These are phyloP conservation scores for Nothophaeocryptopus gaeumannii DNA, from an alignment of 2,329 filamentous ascomycete genomes.

Conservation along the genomic window DNA sequence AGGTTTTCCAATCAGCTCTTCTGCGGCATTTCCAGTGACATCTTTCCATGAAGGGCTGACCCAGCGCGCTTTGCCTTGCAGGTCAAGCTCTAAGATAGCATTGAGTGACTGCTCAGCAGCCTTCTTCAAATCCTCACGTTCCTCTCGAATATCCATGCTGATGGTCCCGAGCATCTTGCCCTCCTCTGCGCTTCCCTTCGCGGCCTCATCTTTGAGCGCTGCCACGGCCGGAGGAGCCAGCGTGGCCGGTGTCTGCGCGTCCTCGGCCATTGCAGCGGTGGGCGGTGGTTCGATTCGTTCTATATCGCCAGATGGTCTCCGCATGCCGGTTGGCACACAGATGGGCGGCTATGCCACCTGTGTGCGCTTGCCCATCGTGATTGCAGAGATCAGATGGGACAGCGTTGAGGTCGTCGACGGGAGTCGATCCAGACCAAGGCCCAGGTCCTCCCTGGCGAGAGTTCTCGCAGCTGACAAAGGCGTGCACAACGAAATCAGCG, in stretches of 20 bases:
- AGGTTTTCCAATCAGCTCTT: slow-evolving; percentile 69
- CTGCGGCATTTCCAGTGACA: slow-evolving; percentile 76
- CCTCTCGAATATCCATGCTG: slow-evolving; percentile 87
- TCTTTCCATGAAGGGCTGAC: slow-evolving; percentile 95
- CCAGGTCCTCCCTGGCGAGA: no score
- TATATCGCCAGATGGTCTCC: background rate
- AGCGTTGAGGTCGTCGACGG: background rate
- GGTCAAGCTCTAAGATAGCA: slow-evolving; percentile 88
- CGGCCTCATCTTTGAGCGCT: slow-evolving; percentile 43
- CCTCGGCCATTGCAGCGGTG: slow-evolving; percentile 12
- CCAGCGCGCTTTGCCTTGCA: slow-evolving; percentile 90
- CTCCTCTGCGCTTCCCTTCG: slow-evolving; percentile 18
- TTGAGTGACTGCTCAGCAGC: slow-evolving; percentile 96
- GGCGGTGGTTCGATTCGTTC: background rate
- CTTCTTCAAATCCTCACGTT: slow-evolving; percentile 89
- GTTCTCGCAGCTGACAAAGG: no score
- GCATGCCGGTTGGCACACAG: slow-evolving; percentile 13
- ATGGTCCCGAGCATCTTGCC: slow-evolving; percentile 59
- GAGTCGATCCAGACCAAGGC: no score
- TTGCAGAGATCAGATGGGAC: slow-evolving; percentile 12
- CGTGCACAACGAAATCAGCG: no score
- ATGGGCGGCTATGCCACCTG: slow-evolving; percentile 18
- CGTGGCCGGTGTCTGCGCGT: slow-evolving; percentile 22
- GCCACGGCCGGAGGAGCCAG: slow-evolving; percentile 45
- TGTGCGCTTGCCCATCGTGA: slow-evolving; percentile 21